Conservation (phyloP, 148 eudicot genomes). For the Silene conica region DNA sequence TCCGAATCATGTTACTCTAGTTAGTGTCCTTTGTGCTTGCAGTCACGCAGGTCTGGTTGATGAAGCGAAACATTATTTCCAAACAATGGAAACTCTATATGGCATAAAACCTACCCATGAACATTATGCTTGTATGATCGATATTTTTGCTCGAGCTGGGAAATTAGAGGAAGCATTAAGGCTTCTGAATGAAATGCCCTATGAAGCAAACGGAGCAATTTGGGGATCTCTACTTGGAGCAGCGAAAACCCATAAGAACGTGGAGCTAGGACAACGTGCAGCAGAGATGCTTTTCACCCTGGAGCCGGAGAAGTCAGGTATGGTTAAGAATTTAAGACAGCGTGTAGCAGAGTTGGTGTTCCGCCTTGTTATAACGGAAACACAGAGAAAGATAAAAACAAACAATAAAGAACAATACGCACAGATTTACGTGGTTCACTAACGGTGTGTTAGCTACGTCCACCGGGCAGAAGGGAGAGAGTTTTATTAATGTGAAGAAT, state of each 20-base stretch:
- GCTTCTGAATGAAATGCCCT: slow-evolving; percentile 58
- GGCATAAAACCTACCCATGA: slow-evolving; percentile 56
- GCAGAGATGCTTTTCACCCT: slow-evolving; percentile 49
- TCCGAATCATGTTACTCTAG: slow-evolving; percentile 70
- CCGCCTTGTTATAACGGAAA: no score
- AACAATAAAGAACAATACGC: no score
- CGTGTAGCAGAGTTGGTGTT: no score
- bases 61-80: slow-evolving; percentile 50
- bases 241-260: slow-evolving; percentile 58
- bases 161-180: slow-evolving; percentile 48
- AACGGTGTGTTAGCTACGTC: no score
- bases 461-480: no score
- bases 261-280: slow-evolving; percentile 56
- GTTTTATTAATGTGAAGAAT: no score
- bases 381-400: no score
- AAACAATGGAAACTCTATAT: slow-evolving; percentile 42
- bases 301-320: slow-evolving; percentile 59
- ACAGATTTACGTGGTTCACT: no score
- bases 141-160: slow-evolving; percentile 65
- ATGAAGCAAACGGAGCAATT: slow-evolving; percentile 54
- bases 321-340: not conserved
- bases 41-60: slow-evolving; percentile 63
- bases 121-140: slow-evolving; percentile 78
- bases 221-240: slow-evolving; percentile 86
- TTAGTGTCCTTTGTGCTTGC: slow-evolving; percentile 64